phyloP scores from a whole-genome alignment of 2,329 filamentous ascomycete genomes.

The Botrytis hyacinthi region DNA sequence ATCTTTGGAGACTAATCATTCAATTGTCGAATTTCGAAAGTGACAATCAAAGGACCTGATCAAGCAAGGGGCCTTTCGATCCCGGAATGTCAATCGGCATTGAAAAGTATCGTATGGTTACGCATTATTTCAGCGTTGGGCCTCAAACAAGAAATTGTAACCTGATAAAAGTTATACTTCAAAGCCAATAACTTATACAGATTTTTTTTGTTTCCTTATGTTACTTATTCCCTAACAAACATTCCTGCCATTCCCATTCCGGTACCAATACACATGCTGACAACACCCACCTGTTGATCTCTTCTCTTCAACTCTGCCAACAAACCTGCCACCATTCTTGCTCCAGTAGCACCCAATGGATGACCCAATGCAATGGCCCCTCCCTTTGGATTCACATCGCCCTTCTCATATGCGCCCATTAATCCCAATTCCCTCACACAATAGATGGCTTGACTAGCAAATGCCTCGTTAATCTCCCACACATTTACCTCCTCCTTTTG shows the following conservation, averaged over 20 bases:
- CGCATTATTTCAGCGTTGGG: background rate
- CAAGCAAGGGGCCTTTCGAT: background rate
- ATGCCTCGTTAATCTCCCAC: slow-evolving; percentile 93
- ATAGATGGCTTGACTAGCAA: slow-evolving; percentile 65
- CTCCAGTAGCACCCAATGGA: slow-evolving; percentile 84
- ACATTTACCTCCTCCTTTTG: slow-evolving; percentile 67
- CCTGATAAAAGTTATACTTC: background rate
- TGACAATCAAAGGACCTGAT: background rate
- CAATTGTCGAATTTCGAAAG: background rate
- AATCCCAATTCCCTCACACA: slow-evolving; percentile 70
- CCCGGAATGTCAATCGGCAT: background rate
- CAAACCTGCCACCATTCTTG: slow-evolving; percentile 67
- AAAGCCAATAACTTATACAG: background rate
- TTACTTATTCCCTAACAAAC: slow-evolving; percentile 60
- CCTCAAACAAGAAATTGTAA: background rate
- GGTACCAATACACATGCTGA: slow-evolving; percentile 87
- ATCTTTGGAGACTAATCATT: background rate
- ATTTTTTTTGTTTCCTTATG: too few species aligned
- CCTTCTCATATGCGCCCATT: slow-evolving; percentile 58
- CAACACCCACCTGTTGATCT: slow-evolving; percentile 73
- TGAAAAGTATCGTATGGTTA: background rate
- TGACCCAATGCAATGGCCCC: slow-evolving; percentile 94
- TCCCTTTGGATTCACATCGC: slow-evolving; percentile 84
- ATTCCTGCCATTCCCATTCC: slow-evolving; percentile 75
- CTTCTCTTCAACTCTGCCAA: slow-evolving; percentile 65